A percentile compares a stretch with the other conserved stretches of the same genome.
These are phyloP conservation scores for Cercospora canescens DNA, from an alignment of 2,329 filamentous ascomycete species.

Conservation along the genomic window DNA sequence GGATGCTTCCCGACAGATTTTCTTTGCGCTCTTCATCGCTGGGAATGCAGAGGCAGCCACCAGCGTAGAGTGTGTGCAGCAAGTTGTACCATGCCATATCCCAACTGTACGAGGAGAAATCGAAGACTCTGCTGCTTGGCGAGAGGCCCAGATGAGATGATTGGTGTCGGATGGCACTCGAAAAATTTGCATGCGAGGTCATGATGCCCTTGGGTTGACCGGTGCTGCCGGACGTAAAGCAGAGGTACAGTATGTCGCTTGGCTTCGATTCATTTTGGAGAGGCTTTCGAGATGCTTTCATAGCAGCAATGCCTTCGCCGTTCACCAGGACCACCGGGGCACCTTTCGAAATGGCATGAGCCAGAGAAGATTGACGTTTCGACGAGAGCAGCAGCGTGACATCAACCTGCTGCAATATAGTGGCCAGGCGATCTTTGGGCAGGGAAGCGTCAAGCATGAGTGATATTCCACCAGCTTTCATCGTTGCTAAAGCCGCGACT, in stretches of 20 bases:
- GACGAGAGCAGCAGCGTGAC: slow-evolving; percentile 21
- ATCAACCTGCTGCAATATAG: slow-evolving; percentile 22
- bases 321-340: background rate
- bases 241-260: background rate
- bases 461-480: slow-evolving; percentile 41
- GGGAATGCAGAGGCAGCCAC: slow-evolving; percentile 1
- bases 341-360: background rate
- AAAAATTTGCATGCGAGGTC: slow-evolving; percentile 10
- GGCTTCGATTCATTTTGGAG: background rate
- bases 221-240: slow-evolving; percentile 11
- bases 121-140: background rate
- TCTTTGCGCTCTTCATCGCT: background rate
- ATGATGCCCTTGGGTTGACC: slow-evolving; percentile 15
- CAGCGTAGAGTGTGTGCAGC: background rate
- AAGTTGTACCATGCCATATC: background rate
- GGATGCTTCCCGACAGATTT: background rate
- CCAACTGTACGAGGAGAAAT: background rate
- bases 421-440: slow-evolving; percentile 8
- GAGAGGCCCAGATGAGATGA: background rate
- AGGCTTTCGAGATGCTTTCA: background rate
- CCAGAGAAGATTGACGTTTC: background rate
- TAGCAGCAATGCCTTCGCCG: too few relatives aligned
- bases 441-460: slow-evolving; percentile 39
- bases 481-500: slow-evolving; percentile 40
- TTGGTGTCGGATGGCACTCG: slow-evolving; percentile 7